Base-by-base conservation (phyloP, 148 eudicot genomes). In the Simmondsia chinensis region DNA sequence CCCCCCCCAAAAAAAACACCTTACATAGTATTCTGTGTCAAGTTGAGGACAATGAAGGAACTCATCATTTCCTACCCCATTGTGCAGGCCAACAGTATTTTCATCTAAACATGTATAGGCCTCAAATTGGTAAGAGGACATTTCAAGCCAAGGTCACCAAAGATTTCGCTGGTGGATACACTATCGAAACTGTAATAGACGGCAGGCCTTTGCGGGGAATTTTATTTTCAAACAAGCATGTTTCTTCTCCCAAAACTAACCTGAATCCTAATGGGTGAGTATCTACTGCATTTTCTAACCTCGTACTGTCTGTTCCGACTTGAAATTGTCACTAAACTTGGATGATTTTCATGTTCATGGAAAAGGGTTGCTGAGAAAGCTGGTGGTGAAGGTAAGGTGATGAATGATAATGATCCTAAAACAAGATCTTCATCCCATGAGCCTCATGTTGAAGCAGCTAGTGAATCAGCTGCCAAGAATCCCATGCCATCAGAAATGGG, bases 121-220 rank as follows among this genome's bases (percentile, higher is more conserved):
- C 77, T 39, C 68, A 79, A 39, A 36, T 46, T 2, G 96, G 96
- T 50, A 85, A 79, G 76, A 76, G 80, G 63, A 69, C 79, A 56
- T 91, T 91, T 74, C 83, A 79, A 46, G 99, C 96, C 31, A 82
- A 72, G 53, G 86, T 91, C 25, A 70, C 65, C 27, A 72, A 62
- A 64, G 64, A 68, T 54, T 56, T 74, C 63, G 57, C 69, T 48
- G 72, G 52, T 59, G 86, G 86, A 46, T 77, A 55, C 56, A 71
- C 77, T 4, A 75, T 91, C 45, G 96, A 91, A 60, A 77, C 96
- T 26, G 47, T 77, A 41, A 82, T 91, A 30, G 99, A 91, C 60
- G 99, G 96, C 36, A 82, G 70, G 70, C 72, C 73, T 45, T 72
- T 91, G 30, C 94, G 81, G 50, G 99, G 99, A 68, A 39, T 91